phyloP scores from a whole-genome alignment of 148 eudicot genomes.

The Vaccinium corymbosum region DNA sequence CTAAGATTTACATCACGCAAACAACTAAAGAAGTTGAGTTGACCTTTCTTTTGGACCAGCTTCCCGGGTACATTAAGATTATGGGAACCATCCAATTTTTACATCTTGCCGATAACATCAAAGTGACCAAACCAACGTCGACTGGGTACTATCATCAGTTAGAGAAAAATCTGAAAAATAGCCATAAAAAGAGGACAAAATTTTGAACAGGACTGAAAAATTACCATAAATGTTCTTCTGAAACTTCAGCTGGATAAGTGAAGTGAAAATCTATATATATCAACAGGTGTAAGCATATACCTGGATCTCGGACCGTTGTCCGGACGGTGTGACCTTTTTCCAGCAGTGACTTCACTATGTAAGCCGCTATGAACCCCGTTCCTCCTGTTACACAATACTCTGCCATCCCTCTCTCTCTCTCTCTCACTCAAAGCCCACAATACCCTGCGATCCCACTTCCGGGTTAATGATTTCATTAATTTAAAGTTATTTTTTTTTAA shows the following conservation, averaged over 20 bases:
- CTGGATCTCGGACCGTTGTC: constrained; percentile 81
- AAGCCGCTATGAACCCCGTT: constrained; percentile 80
- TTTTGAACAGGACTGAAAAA: no score
- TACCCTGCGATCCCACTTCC: no score
- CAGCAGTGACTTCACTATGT: constrained; percentile 63
- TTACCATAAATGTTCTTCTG: background rate
- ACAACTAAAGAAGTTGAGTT: background rate
- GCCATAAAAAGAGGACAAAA: no score
- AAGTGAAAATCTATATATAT: background rate
- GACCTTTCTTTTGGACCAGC: no score
- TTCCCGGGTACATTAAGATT: background rate
- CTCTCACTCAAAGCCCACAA: constrained; percentile 6
- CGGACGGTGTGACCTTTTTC: constrained; percentile 65
- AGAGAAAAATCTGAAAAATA: no score
- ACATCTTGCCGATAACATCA: background rate
- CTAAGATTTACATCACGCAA: background rate
- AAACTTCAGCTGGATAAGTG: background rate
- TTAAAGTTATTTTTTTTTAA: no score
- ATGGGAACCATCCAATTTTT: background rate
- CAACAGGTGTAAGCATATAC: constrained; percentile 17
- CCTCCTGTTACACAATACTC: constrained; percentile 94
- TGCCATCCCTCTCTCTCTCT: constrained; percentile 40
- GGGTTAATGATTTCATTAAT: background rate
- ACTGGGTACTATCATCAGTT: background rate
- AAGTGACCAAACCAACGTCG: background rate